Conservation (phyloP, 179 eudicot genomes). For the Carnegiea gigantea region DNA sequence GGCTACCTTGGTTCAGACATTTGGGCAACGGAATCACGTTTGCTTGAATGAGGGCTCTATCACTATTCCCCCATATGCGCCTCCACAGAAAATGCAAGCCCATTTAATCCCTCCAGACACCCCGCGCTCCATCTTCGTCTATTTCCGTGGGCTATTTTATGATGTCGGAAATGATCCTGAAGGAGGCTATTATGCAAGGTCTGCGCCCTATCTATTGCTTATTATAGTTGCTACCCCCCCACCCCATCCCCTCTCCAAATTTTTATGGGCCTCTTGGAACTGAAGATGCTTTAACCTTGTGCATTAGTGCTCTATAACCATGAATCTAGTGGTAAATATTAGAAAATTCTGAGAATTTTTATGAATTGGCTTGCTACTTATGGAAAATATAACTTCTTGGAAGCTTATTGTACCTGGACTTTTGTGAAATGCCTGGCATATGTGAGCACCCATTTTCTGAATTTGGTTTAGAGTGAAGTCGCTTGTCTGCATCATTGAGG, state of each 20-base stretch:
- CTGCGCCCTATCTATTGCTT: conserved; percentile 9
- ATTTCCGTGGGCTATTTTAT: conserved; percentile 89
- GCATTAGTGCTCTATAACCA: no score
- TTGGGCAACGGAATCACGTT: conserved; percentile 88
- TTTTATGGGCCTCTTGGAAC: neutral
- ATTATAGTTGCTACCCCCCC: neutral
- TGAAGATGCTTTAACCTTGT: neutral
- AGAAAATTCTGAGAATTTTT: neutral
- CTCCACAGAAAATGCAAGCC: conserved; percentile 95
- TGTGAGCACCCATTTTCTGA: neutral
- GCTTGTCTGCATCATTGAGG: neutral
- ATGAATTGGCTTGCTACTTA: neutral
- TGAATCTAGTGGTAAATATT: neutral
- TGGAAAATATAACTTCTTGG: neutral
- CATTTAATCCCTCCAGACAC: conserved; percentile 79
- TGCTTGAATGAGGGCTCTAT: conserved; percentile 89
- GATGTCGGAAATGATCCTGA: conserved; percentile 95
- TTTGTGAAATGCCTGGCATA: neutral
- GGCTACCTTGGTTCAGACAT: conserved; percentile 91
- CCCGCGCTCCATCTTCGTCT: conserved; percentile 94
- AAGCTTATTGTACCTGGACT: neutral
- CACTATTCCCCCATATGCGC: conserved; percentile 91
- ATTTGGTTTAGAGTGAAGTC: neutral
- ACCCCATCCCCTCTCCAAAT: neutral
- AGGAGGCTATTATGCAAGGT: conserved; percentile 98